Evolutionary conservation across 2,329 filamentous ascomycete species (phyloP), one percentile per base, ranked within the genome.

Genomic region (Curvularia hawaiiensis): DNA sequence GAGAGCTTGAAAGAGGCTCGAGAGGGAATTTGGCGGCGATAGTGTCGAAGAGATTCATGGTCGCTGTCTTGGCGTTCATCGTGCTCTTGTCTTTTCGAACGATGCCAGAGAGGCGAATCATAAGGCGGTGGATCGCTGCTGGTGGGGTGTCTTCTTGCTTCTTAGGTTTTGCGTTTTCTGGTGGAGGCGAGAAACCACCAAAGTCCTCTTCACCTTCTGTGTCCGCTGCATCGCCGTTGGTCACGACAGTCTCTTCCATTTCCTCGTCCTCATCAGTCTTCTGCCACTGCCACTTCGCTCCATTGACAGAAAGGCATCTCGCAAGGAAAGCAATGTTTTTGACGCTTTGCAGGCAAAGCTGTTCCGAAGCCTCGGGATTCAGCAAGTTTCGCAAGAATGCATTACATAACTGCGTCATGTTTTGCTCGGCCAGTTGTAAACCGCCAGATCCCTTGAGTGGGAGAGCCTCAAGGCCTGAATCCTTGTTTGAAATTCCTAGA

Each of bases 281-380:
- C 6, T 75, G 71, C 53, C 63, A 75, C 63, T 71, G 77, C 79
- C 74, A 85, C 24, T 67, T 75, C 44, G 82, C 67, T 68, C 81
- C 79, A 62, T 88, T 90, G 33, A 83, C 83, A 14, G 83, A 83
- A 57, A 85, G 84, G 69, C 79, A 88, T 59, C 83, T 86, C 41
- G 88, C 91, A 0, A 99, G 81, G 80, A 96, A 96, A 38, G 94
- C 83, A 35, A 97, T 80, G 62, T 97, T 92, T 63, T 92, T 90
- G 4, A 91, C 86, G 12, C 88, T 88, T 72, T 96, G 91, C 41
- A 86, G 83, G 1, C 90, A 90, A n/a, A 98, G 80, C 10, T 87
- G 83, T 68, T 95, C 89, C 16, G 88, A 87, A 8, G 94, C 75
- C 50, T 84, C 84, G 0, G 84, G 82, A 0, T 85, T 85, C 47